These are phyloP conservation scores for Sicyos baderoa DNA, from an alignment of 306 rosid genomes.

Conservation along the genomic window DNA sequence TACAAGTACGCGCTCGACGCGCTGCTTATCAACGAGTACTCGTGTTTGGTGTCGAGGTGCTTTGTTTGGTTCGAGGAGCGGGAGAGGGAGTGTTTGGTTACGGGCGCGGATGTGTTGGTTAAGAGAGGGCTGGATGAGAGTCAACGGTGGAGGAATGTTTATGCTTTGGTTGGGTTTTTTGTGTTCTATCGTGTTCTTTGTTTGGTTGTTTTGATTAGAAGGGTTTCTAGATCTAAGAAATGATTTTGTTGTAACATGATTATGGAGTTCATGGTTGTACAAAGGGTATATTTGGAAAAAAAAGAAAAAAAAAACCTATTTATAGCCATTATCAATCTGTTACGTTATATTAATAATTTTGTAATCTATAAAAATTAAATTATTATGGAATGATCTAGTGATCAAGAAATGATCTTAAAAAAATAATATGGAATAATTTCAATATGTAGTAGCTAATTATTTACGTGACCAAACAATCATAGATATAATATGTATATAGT, in stretches of 20 bases:
- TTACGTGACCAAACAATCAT: no score
- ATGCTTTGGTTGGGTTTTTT: slow-evolving; percentile 65
- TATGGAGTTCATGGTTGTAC: no score
- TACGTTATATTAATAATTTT: no score
- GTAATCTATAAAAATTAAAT: no score
- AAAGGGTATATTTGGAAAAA: background rate
- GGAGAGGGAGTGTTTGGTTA: slow-evolving; percentile 53
- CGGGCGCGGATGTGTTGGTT: slow-evolving; percentile 58
- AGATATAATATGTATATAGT: no score
- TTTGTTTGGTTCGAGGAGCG: slow-evolving; percentile 60
- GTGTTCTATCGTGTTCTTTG: slow-evolving; percentile 74
- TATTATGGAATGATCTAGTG: no score
- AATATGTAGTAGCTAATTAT: no score
- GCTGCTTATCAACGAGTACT: slow-evolving; percentile 71
- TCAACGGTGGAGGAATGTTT: slow-evolving; percentile 67
- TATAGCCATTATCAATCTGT: no score
- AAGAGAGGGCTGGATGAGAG: slow-evolving; percentile 53
- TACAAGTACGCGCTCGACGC: slow-evolving; percentile 88
- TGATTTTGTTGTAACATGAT: background rate
- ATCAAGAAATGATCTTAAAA: no score
- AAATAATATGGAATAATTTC: no score
- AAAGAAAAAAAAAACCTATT: no score
- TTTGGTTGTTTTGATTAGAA: slow-evolving; percentile 62
- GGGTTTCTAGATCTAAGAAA: slow-evolving; percentile 71
- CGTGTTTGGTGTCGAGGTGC: slow-evolving; percentile 56